phyloP scores from a whole-genome alignment of 495 filamentous ascomycete genomes.

The Lasiosphaeria ovina region DNA sequence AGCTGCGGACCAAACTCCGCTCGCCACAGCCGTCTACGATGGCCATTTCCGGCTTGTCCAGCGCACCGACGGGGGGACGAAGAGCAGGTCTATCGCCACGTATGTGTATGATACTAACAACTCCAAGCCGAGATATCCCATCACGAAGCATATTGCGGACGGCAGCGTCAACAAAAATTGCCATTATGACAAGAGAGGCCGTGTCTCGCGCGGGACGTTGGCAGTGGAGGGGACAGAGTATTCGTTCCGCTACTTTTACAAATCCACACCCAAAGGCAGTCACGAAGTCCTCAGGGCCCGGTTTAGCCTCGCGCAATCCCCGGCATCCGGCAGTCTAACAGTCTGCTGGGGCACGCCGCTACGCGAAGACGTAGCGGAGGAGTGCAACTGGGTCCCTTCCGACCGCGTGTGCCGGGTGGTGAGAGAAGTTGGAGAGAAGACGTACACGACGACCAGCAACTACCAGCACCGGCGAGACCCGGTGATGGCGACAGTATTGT shows the following conservation, averaged over 20 bases:
- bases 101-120: slow-evolving; percentile 20
- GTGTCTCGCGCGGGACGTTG: slow-evolving; percentile 18
- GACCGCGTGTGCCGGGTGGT: slow-evolving; percentile 24
- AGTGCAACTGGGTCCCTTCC: slow-evolving; percentile 24
- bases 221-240: slow-evolving; percentile 14
- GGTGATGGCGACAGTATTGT: slow-evolving; percentile 17
- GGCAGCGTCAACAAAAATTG: slow-evolving; percentile 4
- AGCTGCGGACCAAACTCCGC: slow-evolving; percentile 10
- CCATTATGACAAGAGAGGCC: slow-evolving; percentile 23
- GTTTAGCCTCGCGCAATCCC: slow-evolving; percentile 7
- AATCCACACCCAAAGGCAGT: slow-evolving; percentile 11
- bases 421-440: slow-evolving; percentile 6
- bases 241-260: slow-evolving; percentile 26
- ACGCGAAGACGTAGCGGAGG: slow-evolving; percentile 8
- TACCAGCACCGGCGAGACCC: slow-evolving; percentile 31
- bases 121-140: slow-evolving; percentile 12
- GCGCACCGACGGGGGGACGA: slow-evolving; percentile 7
- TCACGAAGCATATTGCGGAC: slow-evolving; percentile 13
- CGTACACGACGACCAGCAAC: slow-evolving; percentile 20
- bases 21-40: slow-evolving; percentile 22
- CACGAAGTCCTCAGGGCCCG: slow-evolving; percentile 26
- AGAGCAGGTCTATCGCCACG: not conserved
- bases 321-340: slow-evolving; percentile 3
- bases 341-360: slow-evolving; percentile 28
- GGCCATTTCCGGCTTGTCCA: slow-evolving; percentile 16